Conservation (phyloP, 176 grass and related monocot species). For the Metroxylon sagu region DNA sequence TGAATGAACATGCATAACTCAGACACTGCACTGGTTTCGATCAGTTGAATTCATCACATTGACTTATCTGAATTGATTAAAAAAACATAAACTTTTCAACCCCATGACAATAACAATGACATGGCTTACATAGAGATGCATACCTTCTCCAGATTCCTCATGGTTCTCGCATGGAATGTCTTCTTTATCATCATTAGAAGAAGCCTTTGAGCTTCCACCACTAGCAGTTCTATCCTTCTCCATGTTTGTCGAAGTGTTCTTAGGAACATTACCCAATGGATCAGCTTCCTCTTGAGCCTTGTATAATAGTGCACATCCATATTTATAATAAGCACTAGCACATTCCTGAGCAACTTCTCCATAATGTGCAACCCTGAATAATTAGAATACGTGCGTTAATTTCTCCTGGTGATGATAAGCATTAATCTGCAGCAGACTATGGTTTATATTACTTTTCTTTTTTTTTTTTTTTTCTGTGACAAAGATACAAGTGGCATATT, state of each 20-base stretch:
- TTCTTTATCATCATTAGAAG: slow-evolving; percentile 26
- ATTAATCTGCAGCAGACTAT: too few relatives aligned
- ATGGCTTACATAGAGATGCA: background rate
- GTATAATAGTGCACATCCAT: slow-evolving; percentile 70
- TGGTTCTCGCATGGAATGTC: slow-evolving; percentile 23
- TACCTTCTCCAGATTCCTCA: slow-evolving; percentile 43
- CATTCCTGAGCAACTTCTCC: slow-evolving; percentile 88
- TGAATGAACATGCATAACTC: too few relatives aligned
- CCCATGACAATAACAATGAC: too few relatives aligned
- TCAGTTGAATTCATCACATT: too few relatives aligned
- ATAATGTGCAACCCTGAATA: slow-evolving; percentile 36
- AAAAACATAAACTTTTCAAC: too few relatives aligned
- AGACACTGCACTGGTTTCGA: too few relatives aligned
- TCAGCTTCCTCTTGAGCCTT: slow-evolving; percentile 89
- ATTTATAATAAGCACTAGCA: slow-evolving; percentile 85
- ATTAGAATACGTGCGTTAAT: too few relatives aligned
- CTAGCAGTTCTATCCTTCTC: slow-evolving; percentile 46
- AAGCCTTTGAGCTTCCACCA: slow-evolving; percentile 53
- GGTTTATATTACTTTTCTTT: too few relatives aligned
- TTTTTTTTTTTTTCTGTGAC: too few relatives aligned
- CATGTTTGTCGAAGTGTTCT: slow-evolving; percentile 27
- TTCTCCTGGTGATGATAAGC: too few relatives aligned
- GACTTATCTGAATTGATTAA: too few relatives aligned
- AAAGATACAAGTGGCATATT: too few relatives aligned
- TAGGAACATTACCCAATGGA: slow-evolving; percentile 72